phyloP scores from a whole-genome alignment of 306 rosid genomes.

The Sicyos edulis region DNA sequence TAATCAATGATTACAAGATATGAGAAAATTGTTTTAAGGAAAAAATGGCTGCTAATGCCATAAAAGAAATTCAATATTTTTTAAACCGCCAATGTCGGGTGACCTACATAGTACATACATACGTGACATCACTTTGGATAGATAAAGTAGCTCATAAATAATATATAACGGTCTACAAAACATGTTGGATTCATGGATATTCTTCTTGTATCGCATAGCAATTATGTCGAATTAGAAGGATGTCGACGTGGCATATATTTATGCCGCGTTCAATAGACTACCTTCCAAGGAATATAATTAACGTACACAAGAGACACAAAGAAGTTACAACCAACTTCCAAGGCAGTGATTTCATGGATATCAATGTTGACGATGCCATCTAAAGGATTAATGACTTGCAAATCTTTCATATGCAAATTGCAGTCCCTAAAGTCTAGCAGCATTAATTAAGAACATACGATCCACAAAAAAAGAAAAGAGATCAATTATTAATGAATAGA shows the following conservation, averaged over 20 bases:
- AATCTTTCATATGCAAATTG: not conserved
- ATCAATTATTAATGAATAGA: not conserved
- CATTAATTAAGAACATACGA: not conserved
- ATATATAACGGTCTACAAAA: too few relatives aligned
- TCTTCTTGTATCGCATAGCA: too few relatives aligned
- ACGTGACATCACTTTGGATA: too few relatives aligned
- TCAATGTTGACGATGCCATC: not conserved
- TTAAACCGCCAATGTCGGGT: too few relatives aligned
- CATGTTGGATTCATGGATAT: too few relatives aligned
- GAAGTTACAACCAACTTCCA: not conserved
- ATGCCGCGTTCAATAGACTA: conserved; percentile 3
- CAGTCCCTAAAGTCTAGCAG: not conserved
- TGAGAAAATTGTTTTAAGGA: too few relatives aligned
- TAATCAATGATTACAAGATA: too few relatives aligned
- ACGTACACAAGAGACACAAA: not conserved
- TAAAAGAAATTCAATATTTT: too few relatives aligned
- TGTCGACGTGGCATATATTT: not conserved
- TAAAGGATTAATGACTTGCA: not conserved
- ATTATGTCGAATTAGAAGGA: too few relatives aligned
- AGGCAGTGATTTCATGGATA: not conserved
- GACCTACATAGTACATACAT: too few relatives aligned
- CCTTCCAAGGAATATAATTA: conserved; percentile 13
- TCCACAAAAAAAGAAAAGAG: not conserved
- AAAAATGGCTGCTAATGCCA: too few relatives aligned
- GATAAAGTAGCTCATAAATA: too few relatives aligned